Evolutionary conservation across 306 rosid genomes (phyloP), one percentile per base, ranked within the genome.

Genomic region (Dicorynia guianensis): DNA sequence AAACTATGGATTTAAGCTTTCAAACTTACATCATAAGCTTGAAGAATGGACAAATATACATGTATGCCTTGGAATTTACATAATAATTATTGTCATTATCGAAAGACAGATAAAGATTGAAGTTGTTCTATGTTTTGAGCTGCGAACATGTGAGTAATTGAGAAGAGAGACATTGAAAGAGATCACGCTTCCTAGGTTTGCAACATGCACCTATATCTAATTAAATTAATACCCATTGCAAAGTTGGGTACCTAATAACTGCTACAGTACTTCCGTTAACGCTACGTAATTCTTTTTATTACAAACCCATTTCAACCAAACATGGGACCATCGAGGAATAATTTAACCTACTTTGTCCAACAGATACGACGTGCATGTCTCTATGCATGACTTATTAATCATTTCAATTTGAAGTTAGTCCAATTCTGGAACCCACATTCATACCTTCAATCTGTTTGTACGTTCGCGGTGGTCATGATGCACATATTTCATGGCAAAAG

Each of bases 261-360:
- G 63, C 60, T 35, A 68, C 3, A 10, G 35, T 43, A 72, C 48
- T 42, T 43, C 15, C 56, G 46, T 71, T 58, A 47, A 35, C 57
- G 46, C 33, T 71, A 54, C 10, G 68, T 60, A 55, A 56, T 40
- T 25, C 52, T 56, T 40, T 71, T 44, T 55, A 66, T 25, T 46
- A 34, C 43, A 40, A 42, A 58, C 76, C 47, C 46, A 10, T 30
- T 71, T 71, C 5, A 56, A 44, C 66, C 63, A 71, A 71, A 57
- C 13, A 14, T 57, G 57, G 76, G 76, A 57, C 76, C 67, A 59
- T 44, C 48, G 19, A 43, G 47, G 4, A 43, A 44, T 35, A 50
- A 2, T 50, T 71, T 66, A 72, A 47, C 63, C 79, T 42, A 56
- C 60, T 62, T 62, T 62, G 25, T 69, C 74, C 64, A 55, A 8